Conservation (phyloP, 805 yeast species). For the Cyberlindnera subsufficiens region DNA sequence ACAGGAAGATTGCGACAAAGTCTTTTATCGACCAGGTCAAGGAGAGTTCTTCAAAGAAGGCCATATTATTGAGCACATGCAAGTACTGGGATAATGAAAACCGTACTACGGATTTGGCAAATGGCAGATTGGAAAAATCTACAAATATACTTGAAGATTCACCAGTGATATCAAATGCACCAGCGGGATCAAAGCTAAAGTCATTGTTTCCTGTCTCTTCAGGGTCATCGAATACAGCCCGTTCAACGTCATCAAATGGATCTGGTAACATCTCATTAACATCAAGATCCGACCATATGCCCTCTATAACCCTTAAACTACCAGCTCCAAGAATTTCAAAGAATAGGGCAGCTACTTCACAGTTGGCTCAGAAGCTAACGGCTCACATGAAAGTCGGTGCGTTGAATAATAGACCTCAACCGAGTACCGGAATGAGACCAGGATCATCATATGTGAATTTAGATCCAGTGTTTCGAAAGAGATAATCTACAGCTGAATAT, state of each 20-base stretch:
- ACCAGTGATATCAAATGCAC: constrained; percentile 3
- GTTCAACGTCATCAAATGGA: constrained; percentile 7
- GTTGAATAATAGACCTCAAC: constrained; percentile 2
- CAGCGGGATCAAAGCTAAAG: background rate
- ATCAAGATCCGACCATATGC: constrained; percentile 5
- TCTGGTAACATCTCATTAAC: constrained; percentile 11
- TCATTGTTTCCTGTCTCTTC: constrained; percentile 1
- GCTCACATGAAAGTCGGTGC: constrained; percentile 22
- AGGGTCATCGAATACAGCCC: constrained; percentile 4
- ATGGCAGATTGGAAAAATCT: constrained; percentile 19
- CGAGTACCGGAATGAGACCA: constrained; percentile 12
- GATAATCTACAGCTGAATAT: background rate
- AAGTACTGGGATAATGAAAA: background rate
- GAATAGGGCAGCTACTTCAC: constrained; percentile 18
- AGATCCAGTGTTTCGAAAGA: constrained; percentile 8
- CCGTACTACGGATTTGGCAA: constrained; percentile 9
- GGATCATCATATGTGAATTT: constrained; percentile 14
- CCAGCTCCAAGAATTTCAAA: constrained; percentile 6
- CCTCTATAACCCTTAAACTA: background rate
- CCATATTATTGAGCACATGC: background rate
- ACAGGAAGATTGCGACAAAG: constrained; percentile 7
- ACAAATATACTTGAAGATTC: constrained; percentile 14
- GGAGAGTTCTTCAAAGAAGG: constrained; percentile 13
- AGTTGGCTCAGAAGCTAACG: constrained; percentile 19
- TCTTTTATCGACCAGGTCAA: constrained; percentile 18